Evolutionary conservation across 2,329 filamentous ascomycete species (phyloP), one percentile per base, ranked within the genome.

Genomic region (Ceratocystiopsis brevicomis): DNA sequence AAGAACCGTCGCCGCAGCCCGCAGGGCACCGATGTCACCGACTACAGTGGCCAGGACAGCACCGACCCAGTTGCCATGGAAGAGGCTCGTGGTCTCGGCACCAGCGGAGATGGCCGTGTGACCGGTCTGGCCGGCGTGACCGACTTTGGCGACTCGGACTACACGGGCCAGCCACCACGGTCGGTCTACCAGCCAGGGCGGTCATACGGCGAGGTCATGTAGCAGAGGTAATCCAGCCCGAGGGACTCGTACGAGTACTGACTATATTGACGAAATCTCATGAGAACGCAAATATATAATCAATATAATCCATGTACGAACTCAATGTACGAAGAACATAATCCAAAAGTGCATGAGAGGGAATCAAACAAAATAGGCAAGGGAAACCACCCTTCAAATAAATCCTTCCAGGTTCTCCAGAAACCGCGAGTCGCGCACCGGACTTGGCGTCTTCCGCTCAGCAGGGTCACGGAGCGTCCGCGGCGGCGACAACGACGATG

Each of bases 391-490:
- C 19, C 13, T 3, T 15, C 6, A 34, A 13, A 34, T 15, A 18
- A 25, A 34, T 19, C 48, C 52, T 42, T 59, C 55, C 39, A 72
- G 57, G 40, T 65, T 63, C 59, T 73, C 69, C 19, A 61, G 57
- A 53, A 73, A 73, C 51, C 59, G 66, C 30, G 67, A 67, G 47
- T 63, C 64, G 47, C 67, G 57, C 8, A 57, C 59, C 16, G 66
- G 67, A 53, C 63, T 68, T 35, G 54, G 56, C 38, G 56, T 57
- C 50, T 47, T 51, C 46, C 46, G 45, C 33, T 37, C n/a, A 3
- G 52, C 50, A 25, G 51, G 52, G 35, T 59, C 57, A 34, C 42
- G 47, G 17, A 51, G 46, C 14, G 45, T 41, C 17, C 39, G 42
- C 39, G 53, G 52, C 42, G 49, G 50, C 38, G 45, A 43, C 6